Evolutionary conservation across 768 basidiomycete genomes (phyloP), one percentile per base, ranked within the genome.

Genomic region (Kwoniella heveanensis): DNA sequence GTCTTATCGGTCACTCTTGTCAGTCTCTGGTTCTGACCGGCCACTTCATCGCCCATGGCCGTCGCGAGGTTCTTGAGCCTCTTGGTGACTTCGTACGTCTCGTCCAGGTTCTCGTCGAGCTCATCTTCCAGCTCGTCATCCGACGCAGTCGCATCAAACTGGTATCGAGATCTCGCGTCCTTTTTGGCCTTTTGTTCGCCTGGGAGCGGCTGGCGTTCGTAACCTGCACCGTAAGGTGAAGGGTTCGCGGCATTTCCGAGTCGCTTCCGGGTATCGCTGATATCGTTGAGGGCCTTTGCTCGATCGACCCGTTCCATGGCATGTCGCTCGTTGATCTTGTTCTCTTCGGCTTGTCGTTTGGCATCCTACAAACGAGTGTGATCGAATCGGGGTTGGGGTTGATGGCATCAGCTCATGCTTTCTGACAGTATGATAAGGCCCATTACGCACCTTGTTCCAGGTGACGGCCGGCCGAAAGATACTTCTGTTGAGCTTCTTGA

Each of bases 51-150:
- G 48, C 90, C 89, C 88, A 91, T 92, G 3, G 89, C 87, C 65
- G 83, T 84, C 6, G 89, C 90, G 21, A 94, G 82, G 2, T 87
- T 86, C 80, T 90, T 91, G 64, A 96, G 83, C 50, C 86, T 83
- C 81, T 88, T 90, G 1, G 90, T 86, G 55, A 88, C 85, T 54
- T 87, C 87, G 36, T 85, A 82, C 62, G 95, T 89, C 79, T 95
- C 92, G 76, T 90, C 87, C 25, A 99, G 82, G 78, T 98, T 97
- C 67, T 85, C 86, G 72, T 97, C 95, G 37, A 99, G 73, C 80
- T 98, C 93, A 71, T 97, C 89, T 82, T 99, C 95, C 0, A 95
- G 69, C 80, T 94, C 92, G 70, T 98, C 93, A 73, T 99, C 95
- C 6, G 89, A 91, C 2, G 85, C 91, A 37, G 86, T 89, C 26